Conservation (phyloP, 331 rosid species). For the Prunus yedoensis region DNA sequence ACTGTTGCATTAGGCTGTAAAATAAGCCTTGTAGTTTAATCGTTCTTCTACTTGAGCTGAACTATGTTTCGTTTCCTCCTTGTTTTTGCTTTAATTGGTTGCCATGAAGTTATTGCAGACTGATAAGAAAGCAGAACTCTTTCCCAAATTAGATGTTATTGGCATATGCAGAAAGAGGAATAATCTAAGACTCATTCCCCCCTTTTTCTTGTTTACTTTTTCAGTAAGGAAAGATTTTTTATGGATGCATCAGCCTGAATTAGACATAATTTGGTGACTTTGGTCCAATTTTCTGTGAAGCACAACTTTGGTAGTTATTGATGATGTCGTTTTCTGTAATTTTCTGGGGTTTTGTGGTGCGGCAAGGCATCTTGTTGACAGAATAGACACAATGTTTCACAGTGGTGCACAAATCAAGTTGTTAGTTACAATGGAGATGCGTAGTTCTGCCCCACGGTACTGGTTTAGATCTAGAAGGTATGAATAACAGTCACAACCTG, state of each 20-base stretch:
- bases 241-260: background rate
- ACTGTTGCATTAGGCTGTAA: background rate
- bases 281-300: background rate
- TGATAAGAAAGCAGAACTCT: background rate
- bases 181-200: background rate
- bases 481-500: slow-evolving; percentile 12
- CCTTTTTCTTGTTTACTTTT: background rate
- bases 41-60: background rate
- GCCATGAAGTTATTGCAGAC: background rate
- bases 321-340: background rate
- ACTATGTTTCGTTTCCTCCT: background rate
- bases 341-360: background rate
- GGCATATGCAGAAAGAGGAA: background rate
- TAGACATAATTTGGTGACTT: background rate
- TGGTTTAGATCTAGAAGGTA: slow-evolving; percentile 26
- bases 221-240: background rate
- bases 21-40: background rate
- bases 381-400: background rate
- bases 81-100: background rate
- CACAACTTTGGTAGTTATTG: background rate
- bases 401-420: background rate
- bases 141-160: background rate
- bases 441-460: slow-evolving; percentile 16
- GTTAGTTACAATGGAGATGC: slow-evolving; percentile 5
- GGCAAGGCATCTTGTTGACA: slow-evolving; percentile 2